Percentiles rank a stretch among this genome's conserved stretches.
Evolutionary conservation across 2,329 filamentous ascomycete species (phyloP).

Genomic region (Hyphodiscus sp.): DNA sequence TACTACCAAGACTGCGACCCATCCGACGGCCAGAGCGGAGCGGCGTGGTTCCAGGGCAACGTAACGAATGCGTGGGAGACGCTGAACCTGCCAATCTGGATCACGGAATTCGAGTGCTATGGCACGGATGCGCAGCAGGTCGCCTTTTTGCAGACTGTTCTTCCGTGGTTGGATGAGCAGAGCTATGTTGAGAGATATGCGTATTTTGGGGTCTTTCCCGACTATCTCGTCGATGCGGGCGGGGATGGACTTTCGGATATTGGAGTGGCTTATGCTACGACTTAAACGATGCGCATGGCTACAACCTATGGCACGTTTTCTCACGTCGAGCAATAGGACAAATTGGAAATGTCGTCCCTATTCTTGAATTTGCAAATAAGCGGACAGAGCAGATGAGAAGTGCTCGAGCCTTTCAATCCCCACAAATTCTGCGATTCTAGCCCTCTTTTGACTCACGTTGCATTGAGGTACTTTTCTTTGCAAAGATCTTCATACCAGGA

Average conservation of each 20-base stretch:
- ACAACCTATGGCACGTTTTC: too few species aligned
- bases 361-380: too few species aligned
- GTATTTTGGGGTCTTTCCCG: constrained; percentile 29
- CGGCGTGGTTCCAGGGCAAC: constrained; percentile 37
- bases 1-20: constrained; percentile 36
- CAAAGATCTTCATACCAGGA: too few species aligned
- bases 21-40: constrained; percentile 22
- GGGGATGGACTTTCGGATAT: constrained; percentile 12
- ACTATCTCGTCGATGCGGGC: constrained; percentile 23
- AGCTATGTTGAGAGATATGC: constrained; percentile 35
- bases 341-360: too few species aligned
- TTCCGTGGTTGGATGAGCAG: constrained; percentile 37
- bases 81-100: constrained; percentile 33
- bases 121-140: constrained; percentile 28
- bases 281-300: too few species aligned
- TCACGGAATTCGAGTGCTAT: constrained; percentile 31
- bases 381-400: too few species aligned
- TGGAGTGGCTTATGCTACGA: constrained; percentile 13
- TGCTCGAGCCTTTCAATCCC: too few species aligned
- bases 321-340: too few species aligned
- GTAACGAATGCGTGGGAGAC: constrained; percentile 32
- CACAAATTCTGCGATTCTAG: too few species aligned
- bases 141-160: constrained; percentile 34
- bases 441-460: too few species aligned
- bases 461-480: too few species aligned